phyloP scores from a whole-genome alignment of 1,284 basidiomycete species.

The Cutaneotrichosporon cavernicola region DNA sequence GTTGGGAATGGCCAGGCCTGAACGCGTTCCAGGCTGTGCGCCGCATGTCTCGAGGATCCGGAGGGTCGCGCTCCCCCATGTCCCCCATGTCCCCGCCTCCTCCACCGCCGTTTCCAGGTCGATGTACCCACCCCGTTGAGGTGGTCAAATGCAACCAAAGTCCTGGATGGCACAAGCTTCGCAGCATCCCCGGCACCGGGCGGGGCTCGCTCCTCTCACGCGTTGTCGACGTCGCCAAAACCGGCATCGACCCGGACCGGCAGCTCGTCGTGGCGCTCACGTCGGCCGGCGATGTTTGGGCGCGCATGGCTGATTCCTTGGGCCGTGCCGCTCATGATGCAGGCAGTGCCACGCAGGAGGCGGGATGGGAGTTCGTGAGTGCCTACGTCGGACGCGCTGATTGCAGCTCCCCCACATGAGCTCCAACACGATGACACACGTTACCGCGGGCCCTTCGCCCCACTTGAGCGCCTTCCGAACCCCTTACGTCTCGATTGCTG shows the following conservation, averaged over 20 bases:
- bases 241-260: not conserved
- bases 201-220: not conserved
- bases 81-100: not conserved
- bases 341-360: conserved; percentile 1
- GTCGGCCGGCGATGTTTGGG: not conserved
- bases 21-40: not conserved
- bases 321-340: conserved; percentile 1
- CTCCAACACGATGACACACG: not conserved
- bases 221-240: conserved; percentile 1
- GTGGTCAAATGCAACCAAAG: not conserved
- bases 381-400: not conserved
- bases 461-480: conserved; percentile 1
- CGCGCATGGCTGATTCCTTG: not conserved
- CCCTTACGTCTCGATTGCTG: not conserved
- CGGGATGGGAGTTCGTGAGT: conserved; percentile 6
- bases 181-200: not conserved
- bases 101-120: not conserved
- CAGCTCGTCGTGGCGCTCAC: not conserved
- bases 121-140: not conserved
- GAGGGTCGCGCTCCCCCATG: not conserved
- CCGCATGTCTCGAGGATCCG: not conserved
- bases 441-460: not conserved
- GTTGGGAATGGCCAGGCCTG: conserved; percentile 2
- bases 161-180: not conserved
- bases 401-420: conserved; percentile 1